Evolutionary conservation across 2,329 filamentous ascomycete genomes (phyloP).

Genomic region (Alternaria sp.): DNA sequence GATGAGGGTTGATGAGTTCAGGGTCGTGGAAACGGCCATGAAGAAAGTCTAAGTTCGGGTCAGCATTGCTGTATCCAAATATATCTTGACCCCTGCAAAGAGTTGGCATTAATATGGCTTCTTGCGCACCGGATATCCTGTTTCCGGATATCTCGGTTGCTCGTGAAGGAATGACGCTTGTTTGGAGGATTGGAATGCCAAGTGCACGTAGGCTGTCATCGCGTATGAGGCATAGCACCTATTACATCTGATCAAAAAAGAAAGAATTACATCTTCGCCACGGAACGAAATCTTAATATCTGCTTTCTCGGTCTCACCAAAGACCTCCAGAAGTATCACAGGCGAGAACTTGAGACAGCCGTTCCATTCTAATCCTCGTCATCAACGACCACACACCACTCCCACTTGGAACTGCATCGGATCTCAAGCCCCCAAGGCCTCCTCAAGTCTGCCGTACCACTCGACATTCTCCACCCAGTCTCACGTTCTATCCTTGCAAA

Average conservation of each 20-base stretch:
- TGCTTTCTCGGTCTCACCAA: not conserved
- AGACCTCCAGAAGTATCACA: slow-evolving; percentile 8
- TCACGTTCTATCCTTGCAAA: not conserved
- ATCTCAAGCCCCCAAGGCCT: not conserved
- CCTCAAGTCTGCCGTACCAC: not conserved
- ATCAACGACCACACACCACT: too few species aligned
- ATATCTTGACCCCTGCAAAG: not conserved
- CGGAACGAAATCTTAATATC: not conserved
- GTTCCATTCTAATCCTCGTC: slow-evolving; percentile 1
- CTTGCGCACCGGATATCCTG: not conserved
- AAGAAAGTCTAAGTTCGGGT: not conserved
- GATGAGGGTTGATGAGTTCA: not conserved
- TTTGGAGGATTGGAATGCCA: not conserved
- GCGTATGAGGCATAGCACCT: not conserved
- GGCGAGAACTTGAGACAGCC: slow-evolving; percentile 13
- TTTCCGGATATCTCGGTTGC: not conserved
- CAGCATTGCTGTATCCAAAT: not conserved
- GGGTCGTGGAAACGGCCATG: not conserved
- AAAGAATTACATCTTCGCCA: not conserved
- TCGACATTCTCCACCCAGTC: not conserved
- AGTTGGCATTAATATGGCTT: not conserved
- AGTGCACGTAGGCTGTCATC: not conserved
- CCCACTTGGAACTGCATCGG: too few species aligned
- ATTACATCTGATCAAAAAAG: not conserved
- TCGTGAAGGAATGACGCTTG: not conserved